These are phyloP conservation scores for Tothia fuscella DNA, from an alignment of 2,329 filamentous ascomycete genomes.

Conservation along the genomic window DNA sequence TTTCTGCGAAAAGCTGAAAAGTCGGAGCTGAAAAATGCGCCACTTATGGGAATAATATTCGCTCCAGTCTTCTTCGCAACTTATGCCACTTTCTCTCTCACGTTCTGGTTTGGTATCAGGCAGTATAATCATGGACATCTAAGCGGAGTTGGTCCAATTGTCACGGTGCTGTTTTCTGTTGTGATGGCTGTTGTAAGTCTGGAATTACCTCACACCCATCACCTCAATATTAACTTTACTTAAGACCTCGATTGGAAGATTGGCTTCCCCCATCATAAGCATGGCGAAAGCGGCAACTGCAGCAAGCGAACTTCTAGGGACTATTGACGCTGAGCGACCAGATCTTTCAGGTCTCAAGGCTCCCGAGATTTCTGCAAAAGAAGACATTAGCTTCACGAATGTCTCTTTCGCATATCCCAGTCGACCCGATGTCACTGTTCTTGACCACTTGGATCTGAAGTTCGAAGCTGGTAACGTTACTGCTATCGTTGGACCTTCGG, in stretches of 20 bases:
- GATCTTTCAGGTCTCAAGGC: constrained; percentile 22
- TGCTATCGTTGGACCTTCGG: constrained; percentile 62
- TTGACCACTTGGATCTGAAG: constrained; percentile 46
- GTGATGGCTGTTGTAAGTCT: constrained; percentile 28
- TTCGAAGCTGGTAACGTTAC: constrained; percentile 56
- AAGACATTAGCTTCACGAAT: constrained; percentile 23
- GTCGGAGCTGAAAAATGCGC: constrained; percentile 19
- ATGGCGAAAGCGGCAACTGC: constrained; percentile 24
- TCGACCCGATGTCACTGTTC: constrained; percentile 50
- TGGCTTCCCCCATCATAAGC: constrained; percentile 22
- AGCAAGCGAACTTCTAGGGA: constrained; percentile 24
- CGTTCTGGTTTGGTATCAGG: constrained; percentile 28
- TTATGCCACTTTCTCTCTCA: constrained; percentile 26
- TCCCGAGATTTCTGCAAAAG: constrained; percentile 23
- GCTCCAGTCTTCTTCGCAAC: constrained; percentile 23
- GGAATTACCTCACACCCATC: no score
- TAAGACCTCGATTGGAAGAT: constrained; percentile 21
- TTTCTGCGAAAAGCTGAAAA: constrained; percentile 19
- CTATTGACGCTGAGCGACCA: constrained; percentile 22
- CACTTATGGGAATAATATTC: constrained; percentile 24
- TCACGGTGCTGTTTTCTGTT: constrained; percentile 26
- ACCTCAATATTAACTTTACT: no score
- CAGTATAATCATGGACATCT: constrained; percentile 22
- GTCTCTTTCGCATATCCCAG: constrained; percentile 28
- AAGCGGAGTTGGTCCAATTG: constrained; percentile 20